Evolutionary conservation across 441 rosid genomes (phyloP), one percentile per base, ranked within the genome.

Genomic region (Populus trichocarpa): DNA sequence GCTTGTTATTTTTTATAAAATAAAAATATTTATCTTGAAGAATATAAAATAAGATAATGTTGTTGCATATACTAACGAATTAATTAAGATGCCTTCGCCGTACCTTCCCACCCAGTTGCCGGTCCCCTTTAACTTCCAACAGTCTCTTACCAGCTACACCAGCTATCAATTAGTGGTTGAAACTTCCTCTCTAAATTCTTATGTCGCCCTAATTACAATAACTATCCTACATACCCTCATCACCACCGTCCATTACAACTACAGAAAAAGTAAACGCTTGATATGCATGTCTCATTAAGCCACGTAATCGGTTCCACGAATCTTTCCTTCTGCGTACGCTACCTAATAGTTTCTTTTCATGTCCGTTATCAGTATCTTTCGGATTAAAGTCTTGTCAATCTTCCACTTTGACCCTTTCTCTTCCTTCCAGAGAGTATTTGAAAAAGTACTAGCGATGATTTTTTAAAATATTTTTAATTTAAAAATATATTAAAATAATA

Each of bases 271-370:
- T 16, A 18, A 53, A 53, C n/a, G n/a, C 3, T 53, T 53, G 61
- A 53, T 53, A 1, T 5, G n/a, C n/a, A 53, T 50, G 8, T 16
- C n/a, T 0, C n/a, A 32, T 30, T 11, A 9, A 6, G 61, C 72
- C 80, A 79, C 77, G 77, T 74, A 78, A 68, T 20, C 9, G 7
- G 13, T 0, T 8, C 40, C 65, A 57, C 12, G 14, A 6, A 22
- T 50, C 22, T 28, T 50, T 20, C 18, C 10, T 18, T 42, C 3
- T 23, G 18, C 6, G 22, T n/a, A 32, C 18, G 33, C 16, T 76
- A 75, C n/a, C 67, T 67, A 67, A 30, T 23, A 35, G 59, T 61
- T 33, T 67, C 22, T 25, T 0, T 32, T 32, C 16, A n/a, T 18
- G 40, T 67, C 4, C 12, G 40, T 75, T 67, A 36, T 67, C 40